These are phyloP conservation scores for Ogataea pini DNA, from an alignment of 805 yeast genomes.

Conservation along the genomic window DNA sequence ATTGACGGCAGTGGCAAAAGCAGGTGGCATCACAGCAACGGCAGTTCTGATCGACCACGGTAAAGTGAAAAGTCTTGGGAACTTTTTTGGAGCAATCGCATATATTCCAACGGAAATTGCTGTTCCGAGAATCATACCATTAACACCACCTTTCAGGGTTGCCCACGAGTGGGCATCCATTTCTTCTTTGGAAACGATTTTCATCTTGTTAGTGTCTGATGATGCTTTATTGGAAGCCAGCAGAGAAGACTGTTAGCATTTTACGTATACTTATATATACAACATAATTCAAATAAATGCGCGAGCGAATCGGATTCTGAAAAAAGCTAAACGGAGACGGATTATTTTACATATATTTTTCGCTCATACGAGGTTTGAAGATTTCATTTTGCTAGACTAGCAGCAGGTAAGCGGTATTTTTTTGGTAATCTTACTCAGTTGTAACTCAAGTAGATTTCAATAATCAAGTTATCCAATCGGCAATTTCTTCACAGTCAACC, in stretches of 20 bases:
- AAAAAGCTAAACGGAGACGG: neutral
- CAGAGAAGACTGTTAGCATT: too few relatives aligned
- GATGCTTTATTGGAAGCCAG: too few relatives aligned
- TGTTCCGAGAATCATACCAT: slow-evolving; percentile 58
- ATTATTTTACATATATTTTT: too few relatives aligned
- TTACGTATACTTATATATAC: too few relatives aligned
- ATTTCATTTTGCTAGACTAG: too few relatives aligned
- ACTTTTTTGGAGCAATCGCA: slow-evolving; percentile 49
- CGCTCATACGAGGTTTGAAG: too few relatives aligned
- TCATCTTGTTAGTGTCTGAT: slow-evolving; percentile 50
- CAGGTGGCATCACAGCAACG: slow-evolving; percentile 66
- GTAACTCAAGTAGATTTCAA: too few relatives aligned
- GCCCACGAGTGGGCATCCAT: slow-evolving; percentile 62
- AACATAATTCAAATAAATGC: neutral
- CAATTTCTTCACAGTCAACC: too few relatives aligned
- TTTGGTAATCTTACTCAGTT: too few relatives aligned
- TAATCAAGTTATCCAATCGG: too few relatives aligned
- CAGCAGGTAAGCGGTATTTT: too few relatives aligned
- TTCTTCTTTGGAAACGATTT: slow-evolving; percentile 66
- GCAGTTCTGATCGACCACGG: slow-evolving; percentile 67
- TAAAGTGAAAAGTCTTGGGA: slow-evolving; percentile 43
- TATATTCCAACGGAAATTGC: slow-evolving; percentile 56
- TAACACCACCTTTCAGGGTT: slow-evolving; percentile 58
- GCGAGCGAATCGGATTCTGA: neutral
- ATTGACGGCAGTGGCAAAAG: slow-evolving; percentile 56